Base-by-base conservation (phyloP, 768 basidiomycete species). In the Cyathus striatus region DNA sequence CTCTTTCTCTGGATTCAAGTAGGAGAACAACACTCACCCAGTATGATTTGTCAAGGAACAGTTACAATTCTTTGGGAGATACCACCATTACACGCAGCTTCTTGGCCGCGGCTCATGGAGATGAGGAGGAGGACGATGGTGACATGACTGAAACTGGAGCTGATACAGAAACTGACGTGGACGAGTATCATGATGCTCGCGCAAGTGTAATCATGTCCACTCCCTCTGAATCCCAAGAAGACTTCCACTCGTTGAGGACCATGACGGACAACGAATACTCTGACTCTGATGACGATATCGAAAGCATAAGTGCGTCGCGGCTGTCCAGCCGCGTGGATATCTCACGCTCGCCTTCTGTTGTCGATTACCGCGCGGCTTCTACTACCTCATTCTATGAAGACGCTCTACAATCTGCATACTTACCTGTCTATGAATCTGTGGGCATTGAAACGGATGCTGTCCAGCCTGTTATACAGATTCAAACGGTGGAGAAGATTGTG, bases 101-200 rank as follows among this genome's bases (percentile, higher is more conserved):
- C 62, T 50, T 72, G 50, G 57, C 59, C 21, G 54, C 45, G 7
- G 37, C 44, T 18, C 49, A 38, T 25, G 47, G 45, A 10, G 49
- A 55, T 13, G 46, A 55, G 13, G 54, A 50, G n/a, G 57, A 49
- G 9, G 35, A 49, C 27, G 63, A 61, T 4, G 73, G 70, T 41
- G 79, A 77, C 9, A 81, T 83, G 63, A 83, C 82, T 0, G 86
- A 81, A 33, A 73, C 74, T 1, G 85, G 81, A 39, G 76, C 78
- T 0, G 85, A 84, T 45, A 80, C 80, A 0, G 86, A 87, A 43
- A 74, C 75, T 0, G 81, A 82, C 47, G 80, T 79, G 2, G 82
- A 83, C 33, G 80, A 90, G 45, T 91, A 87, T 52, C 71, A 83
- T 1, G 91, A 94, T 58, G 93, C 91, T 2, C 68, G 81, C 35